These are phyloP conservation scores for Sporisorium exsertum DNA, from an alignment of 1,284 basidiomycete species.

Conservation along the genomic window DNA sequence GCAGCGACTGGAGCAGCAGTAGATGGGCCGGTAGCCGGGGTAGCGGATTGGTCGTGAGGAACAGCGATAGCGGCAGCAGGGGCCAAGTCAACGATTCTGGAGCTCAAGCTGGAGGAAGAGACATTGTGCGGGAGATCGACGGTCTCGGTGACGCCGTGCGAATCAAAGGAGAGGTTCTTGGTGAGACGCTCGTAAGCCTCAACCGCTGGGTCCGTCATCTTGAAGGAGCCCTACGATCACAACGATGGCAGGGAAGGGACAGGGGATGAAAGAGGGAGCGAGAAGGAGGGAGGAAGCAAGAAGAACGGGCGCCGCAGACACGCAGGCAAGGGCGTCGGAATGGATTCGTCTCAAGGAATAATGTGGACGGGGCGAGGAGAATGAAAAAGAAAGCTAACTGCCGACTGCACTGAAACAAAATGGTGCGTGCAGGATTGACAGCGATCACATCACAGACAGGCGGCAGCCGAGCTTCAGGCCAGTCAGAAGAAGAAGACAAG, in stretches of 20 bases:
- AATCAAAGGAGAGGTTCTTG: conserved; percentile 48
- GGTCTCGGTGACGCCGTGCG: conserved; percentile 39
- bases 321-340: not conserved
- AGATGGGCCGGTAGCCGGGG: conserved; percentile 5
- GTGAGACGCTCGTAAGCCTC: conserved; percentile 72
- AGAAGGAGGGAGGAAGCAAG: not conserved
- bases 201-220: conserved; percentile 74
- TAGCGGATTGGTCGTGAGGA: conserved; percentile 13
- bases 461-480: not conserved
- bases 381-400: not conserved
- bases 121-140: conserved; percentile 42
- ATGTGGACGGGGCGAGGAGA: conserved; percentile 3
- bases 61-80: conserved; percentile 22
- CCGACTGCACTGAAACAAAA: not conserved
- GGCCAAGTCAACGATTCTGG: conserved; percentile 18
- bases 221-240: conserved; percentile 31
- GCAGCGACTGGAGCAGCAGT: conserved; percentile 2
- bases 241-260: conserved; percentile 14
- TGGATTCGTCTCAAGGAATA: not conserved
- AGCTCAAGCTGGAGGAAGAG: conserved; percentile 16
- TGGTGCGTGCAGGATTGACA: not conserved
- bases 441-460: conserved; percentile 7
- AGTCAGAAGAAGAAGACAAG: not conserved
- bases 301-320: not conserved
- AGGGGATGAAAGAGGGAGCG: not conserved